Conservation (phyloP, 208 protist genomes). For the Vickermania spadyakhi region DNA sequence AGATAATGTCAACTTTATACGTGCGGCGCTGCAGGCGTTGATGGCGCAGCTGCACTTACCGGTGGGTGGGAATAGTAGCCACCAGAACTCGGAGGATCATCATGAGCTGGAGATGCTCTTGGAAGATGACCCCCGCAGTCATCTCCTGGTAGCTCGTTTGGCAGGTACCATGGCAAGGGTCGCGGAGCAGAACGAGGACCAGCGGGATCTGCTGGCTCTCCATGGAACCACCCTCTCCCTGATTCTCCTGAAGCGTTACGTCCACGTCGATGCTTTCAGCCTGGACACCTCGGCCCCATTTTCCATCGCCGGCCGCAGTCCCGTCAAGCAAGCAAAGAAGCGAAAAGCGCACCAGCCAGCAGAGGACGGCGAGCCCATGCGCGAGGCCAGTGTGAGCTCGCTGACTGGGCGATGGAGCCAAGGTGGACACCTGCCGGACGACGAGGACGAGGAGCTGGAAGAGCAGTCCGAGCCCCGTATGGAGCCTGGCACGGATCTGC, state of each 20-base stretch:
- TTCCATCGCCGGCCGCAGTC: background rate
- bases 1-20: conserved; percentile 9
- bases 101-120: background rate
- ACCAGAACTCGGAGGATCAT: conserved; percentile 5
- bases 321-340: background rate
- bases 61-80: background rate
- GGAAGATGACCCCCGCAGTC: background rate
- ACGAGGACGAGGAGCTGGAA: background rate
- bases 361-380: background rate
- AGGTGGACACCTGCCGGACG: background rate
- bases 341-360: background rate
- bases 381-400: too few species aligned
- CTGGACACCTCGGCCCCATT: conserved; percentile 2
- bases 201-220: conserved; percentile 22
- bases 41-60: background rate
- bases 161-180: conserved; percentile 28
- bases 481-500: conserved; percentile 2
- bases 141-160: conserved; percentile 27
- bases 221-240: conserved; percentile 5
- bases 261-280: background rate
- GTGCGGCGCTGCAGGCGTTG: background rate
- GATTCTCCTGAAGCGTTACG: conserved; percentile 12
- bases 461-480: background rate
- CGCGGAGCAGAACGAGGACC: conserved; percentile 16
- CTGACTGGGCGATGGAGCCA: too few species aligned